phyloP scores from a whole-genome alignment of 257 asterid genomes.

The Solanum gracilifrons region DNA sequence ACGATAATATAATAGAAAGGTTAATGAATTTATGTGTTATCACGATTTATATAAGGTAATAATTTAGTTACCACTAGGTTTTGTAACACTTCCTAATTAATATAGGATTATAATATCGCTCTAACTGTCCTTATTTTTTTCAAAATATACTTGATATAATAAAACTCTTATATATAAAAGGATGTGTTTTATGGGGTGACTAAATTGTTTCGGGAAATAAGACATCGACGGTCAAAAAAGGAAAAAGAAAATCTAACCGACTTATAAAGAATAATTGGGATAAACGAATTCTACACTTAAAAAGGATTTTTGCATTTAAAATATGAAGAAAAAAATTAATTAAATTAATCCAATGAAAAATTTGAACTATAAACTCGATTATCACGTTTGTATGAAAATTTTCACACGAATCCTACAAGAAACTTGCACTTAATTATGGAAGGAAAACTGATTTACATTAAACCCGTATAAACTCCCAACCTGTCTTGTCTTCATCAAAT shows the following conservation, averaged over 20 bases:
- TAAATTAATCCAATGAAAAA: no score
- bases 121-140: neutral
- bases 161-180: no score
- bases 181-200: neutral
- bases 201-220: neutral
- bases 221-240: neutral
- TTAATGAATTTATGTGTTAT: neutral
- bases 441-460: no score
- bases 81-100: neutral
- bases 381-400: no score
- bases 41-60: neutral
- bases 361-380: no score
- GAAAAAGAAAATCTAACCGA: neutral
- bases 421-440: no score
- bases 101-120: no score
- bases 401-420: no score
- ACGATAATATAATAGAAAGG: neutral
- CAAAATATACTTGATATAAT: neutral
- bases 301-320: neutral
- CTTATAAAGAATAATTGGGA: neutral
- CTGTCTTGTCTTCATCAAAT: no score
- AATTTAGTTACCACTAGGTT: neutral
- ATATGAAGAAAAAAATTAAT: no score
- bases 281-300: neutral
- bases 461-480: rapidly evolving